phyloP scores from a whole-genome alignment of 768 basidiomycete species.

The Sporobolomyces pararoseus region DNA sequence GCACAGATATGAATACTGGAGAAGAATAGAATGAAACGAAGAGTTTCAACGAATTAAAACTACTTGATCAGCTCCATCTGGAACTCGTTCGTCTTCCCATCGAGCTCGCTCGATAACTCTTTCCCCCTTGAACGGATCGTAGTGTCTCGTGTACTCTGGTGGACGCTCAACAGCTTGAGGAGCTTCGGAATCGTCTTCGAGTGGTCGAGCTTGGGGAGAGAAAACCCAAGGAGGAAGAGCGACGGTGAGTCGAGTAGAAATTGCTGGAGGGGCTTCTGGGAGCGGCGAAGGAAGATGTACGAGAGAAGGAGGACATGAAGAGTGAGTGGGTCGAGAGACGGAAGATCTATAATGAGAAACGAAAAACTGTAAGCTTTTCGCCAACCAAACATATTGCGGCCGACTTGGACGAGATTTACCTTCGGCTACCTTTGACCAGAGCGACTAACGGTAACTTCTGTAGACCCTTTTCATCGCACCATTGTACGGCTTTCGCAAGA shows the following conservation, averaged over 20 bases:
- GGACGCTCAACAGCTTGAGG: too few relatives aligned
- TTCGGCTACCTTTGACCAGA: conserved; percentile 8
- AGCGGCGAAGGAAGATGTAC: conserved; percentile 23
- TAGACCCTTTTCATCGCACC: conserved; percentile 8
- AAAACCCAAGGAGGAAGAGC: conserved; percentile 13
- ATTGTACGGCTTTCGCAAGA: conserved; percentile 7
- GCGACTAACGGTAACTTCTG: conserved; percentile 14
- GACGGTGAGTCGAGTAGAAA: conserved; percentile 13
- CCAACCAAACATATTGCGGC: too few relatives aligned
- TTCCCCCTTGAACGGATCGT: conserved; percentile 5
- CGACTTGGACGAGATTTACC: too few relatives aligned
- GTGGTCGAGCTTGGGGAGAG: not conserved
- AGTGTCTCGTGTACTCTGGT: not conserved
- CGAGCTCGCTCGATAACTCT: conserved; percentile 3
- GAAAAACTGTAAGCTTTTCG: too few relatives aligned
- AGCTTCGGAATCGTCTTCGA: not conserved
- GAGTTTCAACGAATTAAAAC: not conserved
- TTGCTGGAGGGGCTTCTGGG: conserved; percentile 16
- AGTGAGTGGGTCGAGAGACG: not conserved
- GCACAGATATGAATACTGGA: too few relatives aligned
- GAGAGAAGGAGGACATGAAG: conserved; percentile 5
- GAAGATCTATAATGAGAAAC: not conserved
- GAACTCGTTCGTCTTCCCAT: not conserved
- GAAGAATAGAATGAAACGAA: too few relatives aligned
- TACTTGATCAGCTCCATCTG: not conserved